Evolutionary conservation across 805 yeast genomes (phyloP).

Genomic region (Saccharomyces kudriavzevii): DNA sequence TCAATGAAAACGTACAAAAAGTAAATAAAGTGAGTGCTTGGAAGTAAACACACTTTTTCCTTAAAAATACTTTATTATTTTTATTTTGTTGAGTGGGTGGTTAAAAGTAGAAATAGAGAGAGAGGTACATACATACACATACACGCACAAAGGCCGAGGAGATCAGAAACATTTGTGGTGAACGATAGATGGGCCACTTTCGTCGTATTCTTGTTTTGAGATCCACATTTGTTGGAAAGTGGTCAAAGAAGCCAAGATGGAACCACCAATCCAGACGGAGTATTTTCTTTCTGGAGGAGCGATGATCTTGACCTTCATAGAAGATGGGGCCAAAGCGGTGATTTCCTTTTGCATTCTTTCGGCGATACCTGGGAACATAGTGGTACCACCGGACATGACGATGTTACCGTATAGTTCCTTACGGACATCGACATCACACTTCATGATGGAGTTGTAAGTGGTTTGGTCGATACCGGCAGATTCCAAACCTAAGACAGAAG

Average conservation of each 20-base stretch:
- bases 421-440: slow-evolving; percentile 98
- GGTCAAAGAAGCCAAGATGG: slow-evolving; percentile 94
- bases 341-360: slow-evolving; percentile 99
- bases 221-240: slow-evolving; percentile 99
- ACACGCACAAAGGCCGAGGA: neutral
- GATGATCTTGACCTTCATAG: slow-evolving; percentile 98
- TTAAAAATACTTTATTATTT: neutral
- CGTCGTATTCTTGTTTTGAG: slow-evolving; percentile 99
- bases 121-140: neutral
- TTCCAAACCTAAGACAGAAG: slow-evolving; percentile 82
- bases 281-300: slow-evolving; percentile 99
- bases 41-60: too few relatives aligned
- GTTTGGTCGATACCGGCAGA: slow-evolving; percentile 99
- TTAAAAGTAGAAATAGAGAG: neutral
- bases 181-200: slow-evolving; percentile 98
- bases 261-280: slow-evolving; percentile 99
- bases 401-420: slow-evolving; percentile 98
- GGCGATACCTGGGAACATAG: slow-evolving; percentile 99
- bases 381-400: slow-evolving; percentile 99
- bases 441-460: slow-evolving; percentile 63
- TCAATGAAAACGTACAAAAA: neutral
- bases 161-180: slow-evolving; percentile 44
- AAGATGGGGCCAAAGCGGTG: slow-evolving; percentile 98
- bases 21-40: neutral
- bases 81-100: neutral